Evolutionary conservation across 208 protist species (phyloP).

Genomic region (Trypanosoma rangeli): DNA sequence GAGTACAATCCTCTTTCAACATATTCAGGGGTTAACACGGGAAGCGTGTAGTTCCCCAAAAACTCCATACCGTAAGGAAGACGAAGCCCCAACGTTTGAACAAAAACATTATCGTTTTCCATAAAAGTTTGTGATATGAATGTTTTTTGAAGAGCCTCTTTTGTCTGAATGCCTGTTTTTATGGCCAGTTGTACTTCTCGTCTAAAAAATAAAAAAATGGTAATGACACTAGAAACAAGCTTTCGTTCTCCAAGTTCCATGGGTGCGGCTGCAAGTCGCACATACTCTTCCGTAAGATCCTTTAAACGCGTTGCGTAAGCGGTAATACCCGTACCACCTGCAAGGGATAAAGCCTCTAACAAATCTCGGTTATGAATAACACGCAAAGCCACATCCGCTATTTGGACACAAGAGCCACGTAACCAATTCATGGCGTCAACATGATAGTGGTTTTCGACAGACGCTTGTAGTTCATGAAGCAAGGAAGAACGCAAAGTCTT

Average conservation of each 20-base stretch:
- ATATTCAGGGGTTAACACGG: slow-evolving; percentile 45
- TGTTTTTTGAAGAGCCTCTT: slow-evolving; percentile 66
- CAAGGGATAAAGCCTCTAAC: slow-evolving; percentile 50
- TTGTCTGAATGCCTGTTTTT: slow-evolving; percentile 43
- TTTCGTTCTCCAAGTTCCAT: slow-evolving; percentile 23
- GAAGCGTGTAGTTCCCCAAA: slow-evolving; percentile 54
- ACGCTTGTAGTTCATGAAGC: slow-evolving; percentile 42
- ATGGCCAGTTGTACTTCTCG: slow-evolving; percentile 51
- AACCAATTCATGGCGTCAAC: slow-evolving; percentile 54
- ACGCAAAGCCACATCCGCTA: slow-evolving; percentile 66
- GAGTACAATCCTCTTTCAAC: slow-evolving; percentile 32
- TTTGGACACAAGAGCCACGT: slow-evolving; percentile 58
- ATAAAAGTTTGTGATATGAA: slow-evolving; percentile 76
- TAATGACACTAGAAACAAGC: slow-evolving; percentile 44
- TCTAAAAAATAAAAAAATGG: slow-evolving; percentile 52
- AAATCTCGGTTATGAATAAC: slow-evolving; percentile 68
- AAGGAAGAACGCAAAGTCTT: slow-evolving; percentile 50
- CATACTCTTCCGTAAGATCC: slow-evolving; percentile 54
- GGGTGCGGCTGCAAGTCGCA: slow-evolving; percentile 32
- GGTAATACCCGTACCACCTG: slow-evolving; percentile 45
- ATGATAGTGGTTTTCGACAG: slow-evolving; percentile 37
- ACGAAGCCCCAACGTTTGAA: slow-evolving; percentile 55
- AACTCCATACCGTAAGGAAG: slow-evolving; percentile 83
- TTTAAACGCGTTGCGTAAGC: slow-evolving; percentile 53
- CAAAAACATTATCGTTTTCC: slow-evolving; percentile 44